Conservation (phyloP, 768 basidiomycete genomes). For the Exsudoporus frostii region DNA sequence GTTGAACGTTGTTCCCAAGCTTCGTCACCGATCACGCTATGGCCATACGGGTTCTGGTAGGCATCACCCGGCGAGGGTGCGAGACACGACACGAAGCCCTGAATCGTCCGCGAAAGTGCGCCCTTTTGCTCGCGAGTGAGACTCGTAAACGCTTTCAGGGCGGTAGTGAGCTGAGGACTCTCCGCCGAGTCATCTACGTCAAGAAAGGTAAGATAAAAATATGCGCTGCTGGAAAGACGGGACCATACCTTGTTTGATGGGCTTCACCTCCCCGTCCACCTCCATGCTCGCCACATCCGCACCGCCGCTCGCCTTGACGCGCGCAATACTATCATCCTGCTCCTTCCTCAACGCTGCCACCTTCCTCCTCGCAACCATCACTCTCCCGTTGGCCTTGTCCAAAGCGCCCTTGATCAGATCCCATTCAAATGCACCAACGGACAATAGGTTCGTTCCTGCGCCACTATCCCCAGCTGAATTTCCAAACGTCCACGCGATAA, state of each 20-base stretch:
- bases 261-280: conserved; percentile 73
- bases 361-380: conserved; percentile 71
- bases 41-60: conserved; percentile 49
- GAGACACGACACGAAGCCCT: conserved; percentile 70
- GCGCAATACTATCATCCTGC: conserved; percentile 81
- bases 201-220: conserved; percentile 2
- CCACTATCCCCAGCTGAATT: conserved; percentile 40
- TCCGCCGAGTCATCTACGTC: conserved; percentile 49
- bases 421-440: conserved; percentile 73
- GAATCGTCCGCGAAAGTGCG: conserved; percentile 67
- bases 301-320: conserved; percentile 60
- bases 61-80: conserved; percentile 40
- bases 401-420: conserved; percentile 77
- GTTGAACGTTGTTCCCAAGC: conserved; percentile 68
- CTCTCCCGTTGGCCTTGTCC: conserved; percentile 89
- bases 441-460: conserved; percentile 34
- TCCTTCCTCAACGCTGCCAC: conserved; percentile 77
- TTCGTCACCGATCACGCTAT: conserved; percentile 57
- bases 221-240: too few species aligned
- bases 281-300: conserved; percentile 52
- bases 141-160: conserved; percentile 71
- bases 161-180: conserved; percentile 65
- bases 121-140: conserved; percentile 75
- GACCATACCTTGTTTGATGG: conserved; percentile 39
- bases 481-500: conserved; percentile 80